Percentiles rank a stretch among this genome's conserved stretches.
Evolutionary conservation across 257 asterid genomes (phyloP).

Genomic region (Perilla frutescens): DNA sequence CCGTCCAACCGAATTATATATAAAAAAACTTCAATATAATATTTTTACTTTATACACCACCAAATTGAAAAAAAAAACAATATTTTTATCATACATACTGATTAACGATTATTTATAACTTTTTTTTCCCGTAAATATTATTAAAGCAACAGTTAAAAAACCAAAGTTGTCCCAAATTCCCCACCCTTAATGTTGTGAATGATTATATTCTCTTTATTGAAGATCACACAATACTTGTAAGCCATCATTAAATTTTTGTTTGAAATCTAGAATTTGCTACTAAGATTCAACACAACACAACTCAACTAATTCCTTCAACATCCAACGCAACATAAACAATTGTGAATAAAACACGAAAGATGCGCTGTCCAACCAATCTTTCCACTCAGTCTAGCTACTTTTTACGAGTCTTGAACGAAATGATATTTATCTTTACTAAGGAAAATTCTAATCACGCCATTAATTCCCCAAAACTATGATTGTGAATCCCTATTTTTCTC

Average conservation of each 20-base stretch:
- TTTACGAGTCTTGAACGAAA: constrained; percentile 15
- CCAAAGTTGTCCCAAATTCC: background rate
- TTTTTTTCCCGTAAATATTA: background rate
- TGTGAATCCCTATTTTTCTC: background rate
- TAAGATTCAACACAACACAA: background rate
- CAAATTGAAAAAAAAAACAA: no score
- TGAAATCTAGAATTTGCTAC: background rate
- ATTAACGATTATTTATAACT: no score
- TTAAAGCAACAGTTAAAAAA: background rate
- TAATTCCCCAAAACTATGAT: background rate
- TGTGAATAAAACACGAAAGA: background rate
- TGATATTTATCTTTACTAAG: background rate
- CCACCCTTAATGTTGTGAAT: background rate
- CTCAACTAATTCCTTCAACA: constrained; percentile 5
- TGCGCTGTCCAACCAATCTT: constrained; percentile 20
- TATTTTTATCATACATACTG: no score
- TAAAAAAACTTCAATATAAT: no score
- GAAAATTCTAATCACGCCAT: no score
- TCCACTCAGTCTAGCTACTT: constrained; percentile 21
- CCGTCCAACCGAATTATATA: no score
- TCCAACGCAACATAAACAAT: constrained; percentile 15
- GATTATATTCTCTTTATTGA: constrained; percentile 19
- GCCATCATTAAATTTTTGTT: background rate
- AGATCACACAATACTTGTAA: background rate
- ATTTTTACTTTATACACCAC: no score